Evolutionary conservation across 2,329 filamentous ascomycete species (phyloP), one percentile per base, ranked within the genome.

Genomic region (Coniella lustricola): DNA sequence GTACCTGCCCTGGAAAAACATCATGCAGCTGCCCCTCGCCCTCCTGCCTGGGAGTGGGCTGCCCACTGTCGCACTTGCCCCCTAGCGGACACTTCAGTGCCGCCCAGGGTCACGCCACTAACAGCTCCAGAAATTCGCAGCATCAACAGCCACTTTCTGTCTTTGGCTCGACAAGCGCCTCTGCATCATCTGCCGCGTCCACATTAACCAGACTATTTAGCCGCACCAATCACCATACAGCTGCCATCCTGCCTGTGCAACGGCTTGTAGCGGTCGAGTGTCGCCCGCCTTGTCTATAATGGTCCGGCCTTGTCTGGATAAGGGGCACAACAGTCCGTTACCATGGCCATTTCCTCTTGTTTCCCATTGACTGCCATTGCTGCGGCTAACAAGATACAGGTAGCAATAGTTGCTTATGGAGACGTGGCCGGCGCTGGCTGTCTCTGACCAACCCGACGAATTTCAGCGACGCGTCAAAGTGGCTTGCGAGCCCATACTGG

Each of bases 201-300:
- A 31, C 39, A 58, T 60, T 62, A 60, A 12, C 59, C 59, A 58
- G 50, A n/a, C 9, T 54, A 55, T 62, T 64, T 64, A 64, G 31
- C 62, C 62, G 62, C 56, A 31, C 62, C 60, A 63, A 63, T 63
- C 20, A 25, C n/a, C 29, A 21, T 38, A 17, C 9, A 34, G 44
- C 18, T 35, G 17, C 25, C 16, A 14, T 17, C 21, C 16, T 17
- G n/a, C 33, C 7, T 14, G 18, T 14, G 9, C 29, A 8, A 20
- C 16, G 13, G 43, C 16, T 0, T 1, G 20, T 37, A 34, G 5
- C 25, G 43, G 43, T 38, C 34, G 34, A 45, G 43, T 45, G 43
- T 45, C 17, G 43, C 31, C 43, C 43, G 43, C 42, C 32, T 35
- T 12, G 35, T n/a, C 18, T 41, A n/a, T n/a, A n/a, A n/a, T n/a